Base-by-base conservation (phyloP, 2,329 filamentous ascomycete species). In the Monosporascus sp. region DNA sequence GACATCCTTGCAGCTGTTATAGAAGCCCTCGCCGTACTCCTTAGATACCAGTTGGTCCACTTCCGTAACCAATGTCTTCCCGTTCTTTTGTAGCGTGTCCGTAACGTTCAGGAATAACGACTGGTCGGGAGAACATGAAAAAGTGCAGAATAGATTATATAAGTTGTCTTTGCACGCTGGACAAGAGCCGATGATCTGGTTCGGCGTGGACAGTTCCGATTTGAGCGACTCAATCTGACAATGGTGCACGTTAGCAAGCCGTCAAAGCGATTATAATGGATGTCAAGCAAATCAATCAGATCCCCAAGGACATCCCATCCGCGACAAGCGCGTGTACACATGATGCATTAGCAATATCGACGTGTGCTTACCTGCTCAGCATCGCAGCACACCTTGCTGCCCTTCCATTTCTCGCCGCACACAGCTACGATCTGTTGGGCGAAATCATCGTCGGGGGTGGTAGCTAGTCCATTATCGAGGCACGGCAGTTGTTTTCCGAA, bases 81-180 rank as follows among this genome's bases (percentile, higher is more conserved):
- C 78, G 45, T 71, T 74, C 67, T 84, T 89, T 22, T 80, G 71
- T 58, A 82, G 80, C 0, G 86, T 88, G 51, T 85, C 74, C 11
- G 94, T 97, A 44, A 99, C 85, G 65, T 99, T 99, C 68, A 99
- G 78, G 67, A 99, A 99, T 0, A 96, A 77, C 0, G 91, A 97
- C 70, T 99, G 94, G 65, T 99, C 88, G 6, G 95, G 93, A 5
- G 94, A 99, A 75, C 95, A 99, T 2, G 92, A 97, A 67, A 99
- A 97, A 5, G 91, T 95, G 75, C 94, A 99, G 72, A 99, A 99
- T 45, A 95, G 79, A 74, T 99, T 96, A 78, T 90, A 97, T 77
- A 99, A 99, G 77, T 99, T 99, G 64, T 92, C 88, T 72, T 94
- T 96, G 81, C 94, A 99, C 35, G 95, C 94, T 2, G 94, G 94